Evolutionary conservation across 78 protist species (phyloP).

Genomic region (Chrysochromulina parva): DNA sequence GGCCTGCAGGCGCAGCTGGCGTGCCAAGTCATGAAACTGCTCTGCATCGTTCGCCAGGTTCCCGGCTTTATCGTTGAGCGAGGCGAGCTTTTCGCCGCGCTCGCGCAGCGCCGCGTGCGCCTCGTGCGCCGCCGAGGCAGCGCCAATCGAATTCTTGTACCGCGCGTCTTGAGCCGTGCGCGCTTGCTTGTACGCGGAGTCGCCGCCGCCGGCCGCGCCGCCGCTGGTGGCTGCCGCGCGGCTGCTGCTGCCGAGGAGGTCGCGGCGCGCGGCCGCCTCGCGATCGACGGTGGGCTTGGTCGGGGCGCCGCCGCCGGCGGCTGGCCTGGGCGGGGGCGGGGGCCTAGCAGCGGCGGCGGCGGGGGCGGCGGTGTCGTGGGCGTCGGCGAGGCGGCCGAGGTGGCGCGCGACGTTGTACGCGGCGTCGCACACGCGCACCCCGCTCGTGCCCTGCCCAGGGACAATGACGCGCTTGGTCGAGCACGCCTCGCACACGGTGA

Average conservation of each 20-base stretch:
- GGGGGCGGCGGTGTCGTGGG: too few relatives aligned
- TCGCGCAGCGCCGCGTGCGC: not conserved
- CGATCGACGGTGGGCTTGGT: not conserved
- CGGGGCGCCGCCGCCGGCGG: not conserved
- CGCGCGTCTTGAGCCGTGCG: not conserved
- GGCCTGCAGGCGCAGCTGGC: not conserved
- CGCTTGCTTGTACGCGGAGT: not conserved
- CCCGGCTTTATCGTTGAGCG: not conserved
- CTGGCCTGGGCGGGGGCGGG: too few relatives aligned
- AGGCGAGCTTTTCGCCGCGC: not conserved
- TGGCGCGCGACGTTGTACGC: not conserved
- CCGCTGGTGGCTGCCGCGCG: too few relatives aligned
- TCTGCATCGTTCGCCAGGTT: not conserved
- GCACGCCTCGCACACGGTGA: constrained; percentile 2
- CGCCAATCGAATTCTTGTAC: not conserved
- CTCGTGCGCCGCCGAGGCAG: not conserved
- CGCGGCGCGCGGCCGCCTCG: not conserved
- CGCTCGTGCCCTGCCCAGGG: not conserved
- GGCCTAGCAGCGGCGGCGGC: too few relatives aligned
- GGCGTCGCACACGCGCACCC: constrained; percentile 14
- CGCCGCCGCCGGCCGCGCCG: not conserved
- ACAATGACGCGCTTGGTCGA: not conserved
- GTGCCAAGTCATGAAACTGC: not conserved
- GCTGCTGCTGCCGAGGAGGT: not conserved
- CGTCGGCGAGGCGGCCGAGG: not conserved